Percentiles rank a stretch among this genome's conserved stretches.
Evolutionary conservation across 345 rosid genomes (phyloP).

Genomic region (Toxicodendron radicans): DNA sequence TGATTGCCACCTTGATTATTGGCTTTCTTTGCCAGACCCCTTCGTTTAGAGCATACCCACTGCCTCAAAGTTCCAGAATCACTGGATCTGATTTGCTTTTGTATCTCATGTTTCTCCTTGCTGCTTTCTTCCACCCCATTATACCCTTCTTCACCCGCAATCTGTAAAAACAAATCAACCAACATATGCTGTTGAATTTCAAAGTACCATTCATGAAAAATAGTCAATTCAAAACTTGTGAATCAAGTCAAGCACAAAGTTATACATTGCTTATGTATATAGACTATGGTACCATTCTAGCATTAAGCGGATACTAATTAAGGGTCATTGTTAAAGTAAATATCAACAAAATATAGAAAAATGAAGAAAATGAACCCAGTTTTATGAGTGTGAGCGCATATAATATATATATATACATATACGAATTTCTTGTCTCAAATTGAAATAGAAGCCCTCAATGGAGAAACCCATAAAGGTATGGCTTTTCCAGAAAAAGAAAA

Average conservation of each 20-base stretch:
- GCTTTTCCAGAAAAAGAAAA: slow-evolving; percentile 1
- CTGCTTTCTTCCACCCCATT: slow-evolving; percentile 37
- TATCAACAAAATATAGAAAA: slow-evolving; percentile 2
- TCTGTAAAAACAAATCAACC: slow-evolving; percentile 43
- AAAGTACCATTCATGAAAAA: slow-evolving; percentile 1
- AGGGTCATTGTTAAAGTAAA: not conserved
- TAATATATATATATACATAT: not conserved
- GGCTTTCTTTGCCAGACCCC: slow-evolving; percentile 50
- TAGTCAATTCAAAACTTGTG: slow-evolving; percentile 1
- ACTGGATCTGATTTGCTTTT: slow-evolving; percentile 39
- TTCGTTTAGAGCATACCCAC: slow-evolving; percentile 65
- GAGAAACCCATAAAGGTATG: not conserved
- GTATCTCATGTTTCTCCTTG: slow-evolving; percentile 25
- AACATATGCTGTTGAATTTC: slow-evolving; percentile 20
- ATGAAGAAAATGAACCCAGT: not conserved
- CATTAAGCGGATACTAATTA: not conserved
- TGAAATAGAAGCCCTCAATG: not conserved
- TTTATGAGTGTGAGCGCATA: not conserved
- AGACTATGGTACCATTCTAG: not conserved
- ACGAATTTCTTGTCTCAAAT: not conserved
- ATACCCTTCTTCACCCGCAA: slow-evolving; percentile 38
- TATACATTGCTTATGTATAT: too few species aligned
- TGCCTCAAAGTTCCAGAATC: slow-evolving; percentile 57
- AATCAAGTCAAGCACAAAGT: not conserved
- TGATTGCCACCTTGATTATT: slow-evolving; percentile 36